Base-by-base conservation (phyloP, 306 rosid genomes). In the Myrica gale region DNA sequence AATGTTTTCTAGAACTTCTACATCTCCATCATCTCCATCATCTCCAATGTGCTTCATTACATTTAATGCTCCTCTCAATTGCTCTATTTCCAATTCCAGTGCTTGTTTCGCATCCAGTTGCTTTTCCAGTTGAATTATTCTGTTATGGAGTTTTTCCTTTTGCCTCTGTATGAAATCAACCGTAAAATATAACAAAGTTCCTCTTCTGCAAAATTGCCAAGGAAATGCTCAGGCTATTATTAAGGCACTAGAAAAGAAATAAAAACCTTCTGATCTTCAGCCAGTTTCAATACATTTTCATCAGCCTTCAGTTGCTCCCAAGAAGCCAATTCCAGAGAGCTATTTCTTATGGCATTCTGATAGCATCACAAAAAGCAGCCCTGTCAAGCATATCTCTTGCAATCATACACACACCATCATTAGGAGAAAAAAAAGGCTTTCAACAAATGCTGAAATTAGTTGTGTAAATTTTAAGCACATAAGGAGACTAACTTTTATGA, bases 191-290 rank as follows among this genome's bases (percentile, higher is more conserved):
- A 46, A 78, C 87, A 52, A 77, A 76, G 65, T 75, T 76, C 37
- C 37, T 80, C 48, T 70, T 55, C 42, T 66, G 19, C 55, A 48
- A 76, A 73, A 78, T 78, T 73, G 74, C 77, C 11, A 84, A 69
- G 19, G 75, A 76, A 82, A 82, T 73, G 20, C 23, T 23, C 68
- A 15, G 73, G 72, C 61, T 66, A 78, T 23, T 79, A 58, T 74
- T 13, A 74, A 72, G 10, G 62, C 72, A 60, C 82, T 70, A 13
- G 62, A 73, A 78, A 75, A 71, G n/a, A 62, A 44, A 73, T 71
- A 85, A 82, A 79, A 77, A 96, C 99, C 99, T 92, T 89, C 73
- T 96, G 99, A 79, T 92, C 99, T 68, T 91, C 96, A 1, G 97
- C 98, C 78, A 96, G 83, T 85, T 91, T 96, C 84, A 91, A 56